Evolutionary conservation across 768 basidiomycete species (phyloP), one percentile per base, ranked within the genome.

Genomic region (Amanita pallidorosea): DNA sequence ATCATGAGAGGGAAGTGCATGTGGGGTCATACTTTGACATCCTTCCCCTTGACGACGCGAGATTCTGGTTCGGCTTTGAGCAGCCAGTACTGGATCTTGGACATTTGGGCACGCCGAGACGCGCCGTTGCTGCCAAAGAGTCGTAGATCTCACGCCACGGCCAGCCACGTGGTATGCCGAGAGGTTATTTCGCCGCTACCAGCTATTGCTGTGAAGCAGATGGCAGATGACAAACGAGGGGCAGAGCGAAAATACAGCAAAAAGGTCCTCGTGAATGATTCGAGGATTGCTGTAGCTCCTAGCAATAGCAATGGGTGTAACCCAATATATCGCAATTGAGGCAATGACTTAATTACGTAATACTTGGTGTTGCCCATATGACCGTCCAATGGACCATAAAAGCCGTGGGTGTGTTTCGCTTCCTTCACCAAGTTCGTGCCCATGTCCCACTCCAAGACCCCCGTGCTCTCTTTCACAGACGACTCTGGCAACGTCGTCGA

Each of bases 21-120:
- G 9, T 22, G 5, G 18, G 47, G 65, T 42, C 56, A 7, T 27
- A 72, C 88, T 74, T 87, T 90, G 56, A 93, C 87, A 55, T 93
- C 89, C 57, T 83, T 87, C 40, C 88, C 89, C 63, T 89, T 92
- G 38, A 88, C 85, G 42, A 90, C 60, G 49, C 88, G 82, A 13
- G 87, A 79, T 54, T 91, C 83, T 7, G 89, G 89, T 63, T 91
- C 89, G 3, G 89, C 89, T 64, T 92, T 91, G 65, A 89, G 76
- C 20, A 92, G 74, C 86, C 88, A 92, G 50, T 68, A 73, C 17
- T 45, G 43, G 48, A 63, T 68, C 29, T 50, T 36, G 20, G 56
- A 25, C 48, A 56, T 61, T 8, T 11, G 47, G 9, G n/a, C n/a
- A n/a, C n/a, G n/a, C n/a, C n/a, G n/a, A n/a, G n/a, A n/a, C n/a